Conservation (phyloP, 805 yeast genomes). For the Candida ascalaphidarum region DNA sequence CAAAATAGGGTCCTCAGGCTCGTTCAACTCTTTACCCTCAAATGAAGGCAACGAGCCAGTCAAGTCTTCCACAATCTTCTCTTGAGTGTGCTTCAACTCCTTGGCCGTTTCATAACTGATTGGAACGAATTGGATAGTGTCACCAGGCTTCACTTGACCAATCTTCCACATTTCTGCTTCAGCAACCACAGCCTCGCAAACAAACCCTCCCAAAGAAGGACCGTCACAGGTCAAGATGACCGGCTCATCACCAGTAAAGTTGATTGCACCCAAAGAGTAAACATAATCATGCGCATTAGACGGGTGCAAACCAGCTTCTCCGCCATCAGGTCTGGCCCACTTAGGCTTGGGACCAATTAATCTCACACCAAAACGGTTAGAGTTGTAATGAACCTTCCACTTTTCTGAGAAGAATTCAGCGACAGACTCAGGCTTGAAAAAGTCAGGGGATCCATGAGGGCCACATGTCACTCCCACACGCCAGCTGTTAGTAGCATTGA, state of each 20-base stretch:
- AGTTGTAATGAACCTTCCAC: slow-evolving; percentile 96
- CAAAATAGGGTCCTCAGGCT: slow-evolving; percentile 65
- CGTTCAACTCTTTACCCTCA: slow-evolving; percentile 11
- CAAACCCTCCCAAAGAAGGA: slow-evolving; percentile 96
- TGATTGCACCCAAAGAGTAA: slow-evolving; percentile 91
- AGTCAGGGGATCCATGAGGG: slow-evolving; percentile 97
- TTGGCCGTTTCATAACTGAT: slow-evolving; percentile 63
- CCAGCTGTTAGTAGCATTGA: slow-evolving; percentile 49
- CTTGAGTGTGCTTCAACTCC: slow-evolving; percentile 52
- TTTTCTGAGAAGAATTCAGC: slow-evolving; percentile 63
- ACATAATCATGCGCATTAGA: slow-evolving; percentile 98
- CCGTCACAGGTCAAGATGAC: slow-evolving; percentile 96
- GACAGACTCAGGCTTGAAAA: slow-evolving; percentile 70
- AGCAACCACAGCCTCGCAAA: slow-evolving; percentile 91
- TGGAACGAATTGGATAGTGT: slow-evolving; percentile 71
- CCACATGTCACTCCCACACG: slow-evolving; percentile 90
- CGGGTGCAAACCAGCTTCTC: slow-evolving; percentile 97
- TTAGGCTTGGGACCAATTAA: slow-evolving; percentile 91
- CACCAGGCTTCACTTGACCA: slow-evolving; percentile 97
- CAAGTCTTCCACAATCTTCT: slow-evolving; percentile 39
- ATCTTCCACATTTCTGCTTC: slow-evolving; percentile 98
- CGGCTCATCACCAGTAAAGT: slow-evolving; percentile 98
- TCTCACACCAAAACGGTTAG: slow-evolving; percentile 94
- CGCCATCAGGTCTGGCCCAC: slow-evolving; percentile 97
- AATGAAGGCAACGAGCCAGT: slow-evolving; percentile 32